A percentile compares a stretch with the other conserved stretches of the same genome.
These are phyloP conservation scores for Coniochaeta pulveracea DNA, from an alignment of 2,329 filamentous ascomycete genomes.

Conservation along the genomic window DNA sequence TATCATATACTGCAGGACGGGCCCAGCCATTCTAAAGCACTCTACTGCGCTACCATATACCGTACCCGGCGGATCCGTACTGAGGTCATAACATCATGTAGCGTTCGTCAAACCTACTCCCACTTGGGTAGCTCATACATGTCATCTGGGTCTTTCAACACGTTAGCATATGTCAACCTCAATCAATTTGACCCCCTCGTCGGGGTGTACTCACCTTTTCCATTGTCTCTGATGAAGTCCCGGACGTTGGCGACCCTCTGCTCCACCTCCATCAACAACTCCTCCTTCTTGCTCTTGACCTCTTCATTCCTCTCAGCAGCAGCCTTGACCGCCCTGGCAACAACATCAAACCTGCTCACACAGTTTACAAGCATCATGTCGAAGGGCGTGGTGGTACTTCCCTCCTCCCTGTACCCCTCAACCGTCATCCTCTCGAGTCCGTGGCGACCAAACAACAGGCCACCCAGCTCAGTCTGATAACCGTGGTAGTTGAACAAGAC, in stretches of 20 bases:
- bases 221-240: constrained; percentile 38
- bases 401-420: constrained; percentile 52
- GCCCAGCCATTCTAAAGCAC: too few relatives aligned
- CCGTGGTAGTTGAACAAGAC: constrained; percentile 60
- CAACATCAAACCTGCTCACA: constrained; percentile 49
- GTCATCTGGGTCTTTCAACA: constrained; percentile 32
- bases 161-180: constrained; percentile 5
- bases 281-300: constrained; percentile 30
- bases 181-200: neutral
- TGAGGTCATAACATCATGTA: too few relatives aligned
- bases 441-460: constrained; percentile 47
- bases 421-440: constrained; percentile 40
- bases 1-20: too few relatives aligned
- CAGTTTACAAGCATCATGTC: constrained; percentile 57
- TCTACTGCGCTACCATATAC: too few relatives aligned
- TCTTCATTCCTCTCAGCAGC: constrained; percentile 34
- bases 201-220: constrained; percentile 31
- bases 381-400: constrained; percentile 56
- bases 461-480: constrained; percentile 48
- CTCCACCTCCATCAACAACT: constrained; percentile 33
- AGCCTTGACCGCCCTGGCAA: constrained; percentile 37
- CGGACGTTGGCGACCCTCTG: constrained; percentile 34
- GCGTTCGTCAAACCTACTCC: too few relatives aligned
- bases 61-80: too few relatives aligned
- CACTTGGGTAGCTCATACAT: constrained; percentile 37